Base-by-base conservation (phyloP, 2,329 filamentous ascomycete genomes). In the Aspergillus melleus region DNA sequence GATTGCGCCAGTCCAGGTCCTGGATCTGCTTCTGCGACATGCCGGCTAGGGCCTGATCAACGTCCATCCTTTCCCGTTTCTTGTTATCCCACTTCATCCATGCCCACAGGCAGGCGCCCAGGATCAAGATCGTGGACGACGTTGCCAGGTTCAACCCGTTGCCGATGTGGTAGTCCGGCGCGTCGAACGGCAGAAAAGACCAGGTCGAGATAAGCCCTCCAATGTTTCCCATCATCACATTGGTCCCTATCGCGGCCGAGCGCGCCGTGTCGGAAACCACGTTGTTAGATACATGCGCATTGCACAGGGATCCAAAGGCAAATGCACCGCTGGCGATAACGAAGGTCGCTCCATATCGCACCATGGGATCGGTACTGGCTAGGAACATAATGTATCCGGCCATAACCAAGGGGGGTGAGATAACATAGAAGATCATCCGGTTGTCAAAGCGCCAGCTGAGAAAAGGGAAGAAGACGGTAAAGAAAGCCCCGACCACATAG, bases 201-300 rank as follows among this genome's bases (percentile, higher is more conserved):
- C 87, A 90, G 0, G 86, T 88, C 1, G 84, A 83, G 60, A 89
- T 81, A 32, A 91, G 71, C 0, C 88, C 89, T 2, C 89, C 89
- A 19, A 91, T 70, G 56, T 90, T 91, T 32, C 88, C 89, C 22
- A 90, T 77, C 88, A 91, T 91, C 68, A 91, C 86, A 54, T 86
- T 87, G 0, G 83, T 84, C 10, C 85, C 88, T 47, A 91, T 89
- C 4, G 87, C 87, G 0, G 86, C 83, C 12, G 85, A 86, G 12
- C 88, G 82, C 0, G 89, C 87, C 0, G 89, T 90, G 66, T 91
- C 89, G 5, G 86, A 87, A 6, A 91, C 83, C 0, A 91, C 88
- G 65, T 91, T 91, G 11, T 88, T 88, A 0, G 87, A 85, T 0
- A 84, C 86, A 58, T 90, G 83, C 0, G 88, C 88, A 63, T 89